Evolutionary conservation across 2,329 filamentous ascomycete species (phyloP).

Genomic region (Lasiodiplodia gonubiensis): DNA sequence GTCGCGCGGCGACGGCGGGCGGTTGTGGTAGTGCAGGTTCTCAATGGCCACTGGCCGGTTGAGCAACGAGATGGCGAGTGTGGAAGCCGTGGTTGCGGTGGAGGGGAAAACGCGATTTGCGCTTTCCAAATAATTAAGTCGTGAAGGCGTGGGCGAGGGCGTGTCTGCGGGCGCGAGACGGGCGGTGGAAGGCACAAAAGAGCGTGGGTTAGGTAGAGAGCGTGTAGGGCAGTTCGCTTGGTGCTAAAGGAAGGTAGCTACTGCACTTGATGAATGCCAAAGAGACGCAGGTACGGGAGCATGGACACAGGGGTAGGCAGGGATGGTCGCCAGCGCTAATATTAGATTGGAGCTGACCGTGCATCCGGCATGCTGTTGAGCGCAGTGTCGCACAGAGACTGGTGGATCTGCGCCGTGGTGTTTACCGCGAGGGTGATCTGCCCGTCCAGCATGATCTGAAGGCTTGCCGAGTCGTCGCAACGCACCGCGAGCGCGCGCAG

Average conservation of each 20-base stretch:
- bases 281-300: conserved; percentile 23
- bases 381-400: conserved; percentile 25
- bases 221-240: conserved; percentile 13
- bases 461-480: conserved; percentile 15
- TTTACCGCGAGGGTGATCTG: conserved; percentile 23
- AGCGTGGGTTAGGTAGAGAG: conserved; percentile 13
- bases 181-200: conserved; percentile 3
- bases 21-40: conserved; percentile 43
- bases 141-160: background rate
- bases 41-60: conserved; percentile 65
- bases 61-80: conserved; percentile 62
- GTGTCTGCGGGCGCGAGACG: conserved; percentile 11
- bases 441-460: conserved; percentile 2
- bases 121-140: conserved; percentile 5
- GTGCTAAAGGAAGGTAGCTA: conserved; percentile 18
- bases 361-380: conserved; percentile 23
- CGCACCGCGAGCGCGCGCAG: conserved; percentile 2
- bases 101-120: conserved; percentile 27
- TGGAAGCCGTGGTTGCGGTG: conserved; percentile 58
- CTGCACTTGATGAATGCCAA: conserved; percentile 22
- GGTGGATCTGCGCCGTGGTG: conserved; percentile 23
- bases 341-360: conserved; percentile 22
- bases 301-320: conserved; percentile 27
- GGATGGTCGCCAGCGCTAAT: conserved; percentile 29
- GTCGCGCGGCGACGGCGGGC: conserved; percentile 56